phyloP scores from a whole-genome alignment of 2,329 filamentous ascomycete species.

The Stemphylium beticola region DNA sequence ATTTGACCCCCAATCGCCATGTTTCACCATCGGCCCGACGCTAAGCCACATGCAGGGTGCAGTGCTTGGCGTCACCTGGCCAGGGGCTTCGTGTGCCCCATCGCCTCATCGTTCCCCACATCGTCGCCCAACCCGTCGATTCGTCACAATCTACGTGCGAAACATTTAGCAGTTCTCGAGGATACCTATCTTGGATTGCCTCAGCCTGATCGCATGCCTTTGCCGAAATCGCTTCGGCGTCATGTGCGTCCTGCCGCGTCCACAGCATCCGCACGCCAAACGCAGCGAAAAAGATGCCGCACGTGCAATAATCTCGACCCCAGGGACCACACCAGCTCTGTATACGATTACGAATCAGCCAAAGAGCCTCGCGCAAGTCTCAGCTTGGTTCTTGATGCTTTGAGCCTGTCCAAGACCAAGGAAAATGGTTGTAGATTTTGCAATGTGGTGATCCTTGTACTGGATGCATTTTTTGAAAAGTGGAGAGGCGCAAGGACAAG shows the following conservation, averaged over 20 bases:
- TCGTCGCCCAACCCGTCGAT: not conserved
- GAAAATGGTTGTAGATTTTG: conserved; percentile 39
- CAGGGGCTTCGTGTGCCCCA: not conserved
- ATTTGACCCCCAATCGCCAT: conserved; percentile 1
- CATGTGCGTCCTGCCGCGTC: conserved; percentile 23
- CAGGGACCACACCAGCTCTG: conserved; percentile 32
- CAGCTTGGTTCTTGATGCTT: conserved; percentile 35
- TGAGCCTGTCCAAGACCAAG: conserved; percentile 27
- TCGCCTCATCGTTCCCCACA: not conserved
- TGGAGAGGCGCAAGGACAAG: conserved; percentile 33
- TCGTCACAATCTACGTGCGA: not conserved
- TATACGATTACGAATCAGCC: conserved; percentile 24
- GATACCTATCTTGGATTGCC: not conserved
- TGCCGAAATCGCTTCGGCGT: conserved; percentile 30
- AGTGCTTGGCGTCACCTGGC: not conserved
- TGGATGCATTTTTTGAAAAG: conserved; percentile 36
- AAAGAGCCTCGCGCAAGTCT: conserved; percentile 27
- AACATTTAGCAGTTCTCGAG: conserved; percentile 6
- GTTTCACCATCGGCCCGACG: not conserved
- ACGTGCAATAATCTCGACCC: conserved; percentile 41
- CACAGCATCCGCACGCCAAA: conserved; percentile 5
- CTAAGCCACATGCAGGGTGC: not conserved
- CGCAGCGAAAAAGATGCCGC: conserved; percentile 34
- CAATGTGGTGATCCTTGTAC: conserved; percentile 30
- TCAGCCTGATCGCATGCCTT: conserved; percentile 26